These are phyloP conservation scores for Didymella glomerata DNA, from an alignment of 2,329 filamentous ascomycete genomes.

Conservation along the genomic window DNA sequence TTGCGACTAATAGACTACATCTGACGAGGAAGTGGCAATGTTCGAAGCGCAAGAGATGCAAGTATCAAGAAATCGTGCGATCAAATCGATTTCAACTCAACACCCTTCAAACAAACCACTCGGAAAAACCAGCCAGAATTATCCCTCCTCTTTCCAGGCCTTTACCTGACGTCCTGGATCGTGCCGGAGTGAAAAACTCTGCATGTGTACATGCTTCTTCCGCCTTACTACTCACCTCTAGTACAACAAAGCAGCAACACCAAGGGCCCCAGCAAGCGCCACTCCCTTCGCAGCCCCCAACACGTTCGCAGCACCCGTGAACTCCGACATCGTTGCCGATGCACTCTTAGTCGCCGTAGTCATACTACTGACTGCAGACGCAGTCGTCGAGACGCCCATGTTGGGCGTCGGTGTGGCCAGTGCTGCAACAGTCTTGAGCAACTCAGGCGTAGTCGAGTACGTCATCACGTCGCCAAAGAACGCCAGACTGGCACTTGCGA, in stretches of 20 bases:
- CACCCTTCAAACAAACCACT: background rate
- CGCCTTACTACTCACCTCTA: background rate
- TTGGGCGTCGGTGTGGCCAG: slow-evolving; percentile 25
- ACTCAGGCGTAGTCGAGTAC: slow-evolving; percentile 35
- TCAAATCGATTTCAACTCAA: background rate
- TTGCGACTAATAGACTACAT: background rate
- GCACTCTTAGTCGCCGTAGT: slow-evolving; percentile 10
- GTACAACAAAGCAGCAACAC: slow-evolving; percentile 17
- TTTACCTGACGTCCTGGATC: background rate
- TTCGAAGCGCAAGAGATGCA: background rate
- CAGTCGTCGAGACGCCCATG: slow-evolving; percentile 12
- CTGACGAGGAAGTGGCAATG: background rate
- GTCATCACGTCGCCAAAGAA: slow-evolving; percentile 35
- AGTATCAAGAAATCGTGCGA: background rate
- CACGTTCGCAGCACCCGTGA: slow-evolving; percentile 20
- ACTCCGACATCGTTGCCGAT: slow-evolving; percentile 5
- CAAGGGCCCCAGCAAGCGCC: slow-evolving; percentile 16
- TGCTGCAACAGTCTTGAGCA: slow-evolving; percentile 37
- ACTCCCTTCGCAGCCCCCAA: slow-evolving; percentile 9
- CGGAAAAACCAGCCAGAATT: background rate
- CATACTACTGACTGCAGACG: slow-evolving; percentile 5
- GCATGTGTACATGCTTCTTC: background rate
- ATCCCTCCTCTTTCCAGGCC: slow-evolving; percentile 3
- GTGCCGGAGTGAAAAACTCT: background rate
- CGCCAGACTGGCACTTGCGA: slow-evolving; percentile 28